phyloP scores from a whole-genome alignment of 1,139 yeast species.

The Saccharomycopsis crataegensis region DNA sequence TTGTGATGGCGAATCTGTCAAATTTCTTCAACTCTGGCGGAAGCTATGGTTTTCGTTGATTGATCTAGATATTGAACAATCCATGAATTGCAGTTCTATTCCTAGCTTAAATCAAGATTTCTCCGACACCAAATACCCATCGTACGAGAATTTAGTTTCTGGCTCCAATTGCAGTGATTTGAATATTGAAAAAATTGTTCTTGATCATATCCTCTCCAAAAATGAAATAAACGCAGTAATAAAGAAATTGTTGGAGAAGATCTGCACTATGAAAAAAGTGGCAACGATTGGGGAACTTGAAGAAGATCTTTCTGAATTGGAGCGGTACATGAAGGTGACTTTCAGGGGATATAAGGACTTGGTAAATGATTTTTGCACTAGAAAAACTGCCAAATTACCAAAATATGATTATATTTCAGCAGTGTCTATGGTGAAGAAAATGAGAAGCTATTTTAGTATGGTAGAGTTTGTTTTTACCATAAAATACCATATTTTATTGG shows the following conservation, averaged over 20 bases:
- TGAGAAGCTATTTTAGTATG: conserved; percentile 2
- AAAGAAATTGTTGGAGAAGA: conserved; percentile 7
- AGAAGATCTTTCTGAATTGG: conserved; percentile 1
- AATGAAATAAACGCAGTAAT: conserved; percentile 4
- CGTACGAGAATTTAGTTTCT: conserved; percentile 3
- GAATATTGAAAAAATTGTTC: conserved; percentile 15
- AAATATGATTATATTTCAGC: conserved; percentile 7
- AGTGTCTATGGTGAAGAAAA: neutral
- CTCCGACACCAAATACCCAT: conserved; percentile 15
- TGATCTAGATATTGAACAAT: conserved; percentile 11
- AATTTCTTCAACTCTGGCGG: conserved; percentile 16
- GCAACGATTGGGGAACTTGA: conserved; percentile 8
- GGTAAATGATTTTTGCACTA: conserved; percentile 4
- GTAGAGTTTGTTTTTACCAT: conserved; percentile 10
- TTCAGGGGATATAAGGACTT: conserved; percentile 2
- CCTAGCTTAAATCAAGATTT: conserved; percentile 2
- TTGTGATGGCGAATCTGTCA: conserved; percentile 1
- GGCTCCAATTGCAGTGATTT: conserved; percentile 14
- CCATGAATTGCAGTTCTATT: conserved; percentile 9
- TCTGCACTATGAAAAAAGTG: conserved; percentile 2
- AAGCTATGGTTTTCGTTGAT: conserved; percentile 12
- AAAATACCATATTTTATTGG: conserved; percentile 12
- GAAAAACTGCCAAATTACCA: conserved; percentile 1
- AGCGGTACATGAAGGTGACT: neutral
- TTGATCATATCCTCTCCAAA: conserved; percentile 6